A percentile compares a stretch with the other conserved stretches of the same genome.
Evolutionary conservation across 768 basidiomycete genomes (phyloP).

Genomic region (Collybiopsis confluens): DNA sequence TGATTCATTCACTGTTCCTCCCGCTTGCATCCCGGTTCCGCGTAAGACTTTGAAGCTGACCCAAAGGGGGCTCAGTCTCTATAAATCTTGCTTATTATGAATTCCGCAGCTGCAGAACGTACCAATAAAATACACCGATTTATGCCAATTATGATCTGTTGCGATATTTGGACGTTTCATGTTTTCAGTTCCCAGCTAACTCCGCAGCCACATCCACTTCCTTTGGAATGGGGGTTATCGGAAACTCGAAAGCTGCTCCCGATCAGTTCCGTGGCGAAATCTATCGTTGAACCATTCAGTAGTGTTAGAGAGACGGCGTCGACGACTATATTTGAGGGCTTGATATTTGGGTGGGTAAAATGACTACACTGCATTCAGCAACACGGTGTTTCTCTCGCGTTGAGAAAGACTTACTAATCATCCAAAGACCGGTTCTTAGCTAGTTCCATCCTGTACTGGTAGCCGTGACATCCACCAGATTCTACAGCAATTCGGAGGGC

Average conservation of each 20-base stretch:
- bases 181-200: conserved; percentile 90
- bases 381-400: not conserved
- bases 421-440: conserved; percentile 58
- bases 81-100: no score
- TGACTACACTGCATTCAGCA: conserved; percentile 37
- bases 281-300: conserved; percentile 84
- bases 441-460: conserved; percentile 91
- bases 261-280: conserved; percentile 92
- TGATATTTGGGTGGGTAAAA: conserved; percentile 66
- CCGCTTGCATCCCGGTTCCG: no score
- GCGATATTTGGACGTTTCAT: conserved; percentile 8
- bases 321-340: conserved; percentile 74
- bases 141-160: not conserved
- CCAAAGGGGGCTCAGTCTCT: conserved; percentile 6
- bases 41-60: no score
- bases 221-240: conserved; percentile 88
- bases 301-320: conserved; percentile 84
- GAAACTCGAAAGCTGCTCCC: conserved; percentile 83
- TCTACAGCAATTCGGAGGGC: conserved; percentile 84
- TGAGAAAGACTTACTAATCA: conserved; percentile 68
- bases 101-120: no score
- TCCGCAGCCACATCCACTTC: conserved; percentile 90
- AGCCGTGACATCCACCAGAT: conserved; percentile 95
- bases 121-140: not conserved
- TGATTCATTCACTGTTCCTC: no score